Conservation (phyloP, 2,329 filamentous ascomycete genomes). For the Pleoardoris graminearum region DNA sequence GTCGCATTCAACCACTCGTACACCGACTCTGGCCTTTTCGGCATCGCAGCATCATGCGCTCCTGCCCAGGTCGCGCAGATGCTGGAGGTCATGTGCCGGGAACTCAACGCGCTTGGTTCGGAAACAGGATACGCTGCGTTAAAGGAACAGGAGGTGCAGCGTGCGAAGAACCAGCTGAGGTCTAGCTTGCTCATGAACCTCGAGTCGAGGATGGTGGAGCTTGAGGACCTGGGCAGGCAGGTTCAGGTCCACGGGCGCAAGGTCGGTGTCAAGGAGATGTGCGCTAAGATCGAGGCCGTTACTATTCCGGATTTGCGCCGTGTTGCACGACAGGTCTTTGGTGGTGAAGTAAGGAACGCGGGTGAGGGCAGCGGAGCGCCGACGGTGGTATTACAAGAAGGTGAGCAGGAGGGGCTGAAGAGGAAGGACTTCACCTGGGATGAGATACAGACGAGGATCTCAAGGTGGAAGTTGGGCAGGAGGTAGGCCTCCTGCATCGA, state of each 20-base stretch:
- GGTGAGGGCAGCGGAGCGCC: constrained; percentile 83
- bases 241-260: constrained; percentile 96
- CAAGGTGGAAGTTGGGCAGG: constrained; percentile 78
- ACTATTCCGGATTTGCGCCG: constrained; percentile 79
- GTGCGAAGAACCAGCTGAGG: constrained; percentile 95
- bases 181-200: constrained; percentile 94
- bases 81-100: constrained; percentile 94
- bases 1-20: constrained; percentile 97
- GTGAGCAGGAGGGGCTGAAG: constrained; percentile 70
- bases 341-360: constrained; percentile 73
- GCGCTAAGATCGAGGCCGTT: constrained; percentile 77
- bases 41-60: constrained; percentile 84
- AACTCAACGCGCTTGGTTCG: constrained; percentile 76
- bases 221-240: constrained; percentile 92
- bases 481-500: constrained; percentile 43
- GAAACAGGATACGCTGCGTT: constrained; percentile 75
- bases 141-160: constrained; percentile 75
- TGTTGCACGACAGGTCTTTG: constrained; percentile 78
- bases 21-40: constrained; percentile 92
- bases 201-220: constrained; percentile 93
- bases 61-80: constrained; percentile 78
- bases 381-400: constrained; percentile 93
- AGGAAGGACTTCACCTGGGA: constrained; percentile 77
- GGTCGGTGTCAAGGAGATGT: constrained; percentile 92
- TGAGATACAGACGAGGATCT: constrained; percentile 85